Evolutionary conservation across 2,329 filamentous ascomycete species (phyloP), one percentile per base, ranked within the genome.

Genomic region (Colletotrichum coccodes): DNA sequence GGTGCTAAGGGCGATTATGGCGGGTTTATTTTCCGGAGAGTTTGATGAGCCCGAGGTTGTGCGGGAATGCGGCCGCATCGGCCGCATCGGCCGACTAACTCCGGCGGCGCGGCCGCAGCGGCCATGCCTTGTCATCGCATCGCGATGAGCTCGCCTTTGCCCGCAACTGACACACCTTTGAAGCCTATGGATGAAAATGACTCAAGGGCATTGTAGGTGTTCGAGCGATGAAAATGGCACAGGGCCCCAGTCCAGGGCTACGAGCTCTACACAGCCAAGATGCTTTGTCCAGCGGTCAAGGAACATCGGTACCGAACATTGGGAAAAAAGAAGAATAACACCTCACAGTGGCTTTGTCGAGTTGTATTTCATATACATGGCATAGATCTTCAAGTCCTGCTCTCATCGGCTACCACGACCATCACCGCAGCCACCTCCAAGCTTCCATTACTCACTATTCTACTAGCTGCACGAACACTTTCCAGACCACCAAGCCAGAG

Each of bases 111-210:
- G 26, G 4, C 26, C 52, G n/a, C n/a, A n/a, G n/a, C n/a, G n/a
- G n/a, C 34, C 9, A 34, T 11, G 21, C 26, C 14, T 32, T 23
- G 21, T 47, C 44, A 23, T 47, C 21, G 30, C 40, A 16, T 2
- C 14, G 1, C 11, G 12, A 30, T 3, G 12, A 11, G 42, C 21
- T n/a, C 6, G 8, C 4, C 36, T 5, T 16, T 21, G 6, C 5
- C 46, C 46, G 8, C 8, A 14, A 1, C 11, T 14, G 16, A 21
- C 18, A 6, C 4, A 7, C 9, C 30, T 34, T 52, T 21, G n/a
- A 34, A 14, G 3, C 8, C 18, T 1, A 8, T 0, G 21, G 9
- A 23, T 1, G 12, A 23, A 2, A 5, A 1, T 16, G 4, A 5
- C n/a, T 12, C 30, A 36, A 6, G 6, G n/a, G 16, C n/a, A 8